Percentiles rank a stretch among this genome's conserved stretches.
Evolutionary conservation across 768 basidiomycete species (phyloP).

Genomic region (Paxillus involutus): DNA sequence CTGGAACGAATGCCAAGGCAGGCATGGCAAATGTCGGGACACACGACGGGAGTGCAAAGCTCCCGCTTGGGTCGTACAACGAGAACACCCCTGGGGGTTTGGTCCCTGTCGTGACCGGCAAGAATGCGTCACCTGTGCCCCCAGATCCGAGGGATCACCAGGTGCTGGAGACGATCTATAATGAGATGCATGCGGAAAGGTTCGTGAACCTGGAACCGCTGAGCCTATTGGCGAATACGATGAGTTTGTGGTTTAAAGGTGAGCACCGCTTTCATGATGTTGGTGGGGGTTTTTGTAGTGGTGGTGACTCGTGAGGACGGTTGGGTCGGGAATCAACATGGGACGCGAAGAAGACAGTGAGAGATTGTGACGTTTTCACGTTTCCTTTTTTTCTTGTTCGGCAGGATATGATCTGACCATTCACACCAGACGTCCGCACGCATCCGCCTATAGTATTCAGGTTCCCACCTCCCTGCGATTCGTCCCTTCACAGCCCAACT

Average conservation of each 20-base stretch:
- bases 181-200: conserved; percentile 62
- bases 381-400: not conserved
- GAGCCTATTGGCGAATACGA: conserved; percentile 54
- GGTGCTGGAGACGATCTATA: conserved; percentile 62
- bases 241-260: conserved; percentile 67
- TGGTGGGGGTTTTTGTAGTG: not conserved
- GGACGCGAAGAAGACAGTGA: not conserved
- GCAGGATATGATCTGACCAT: not conserved
- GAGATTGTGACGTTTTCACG: not conserved
- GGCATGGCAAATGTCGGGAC: no score
- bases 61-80: not conserved
- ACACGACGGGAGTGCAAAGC: not conserved
- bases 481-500: not conserved
- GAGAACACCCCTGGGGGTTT: not conserved
- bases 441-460: conserved; percentile 61
- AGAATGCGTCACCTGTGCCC: conserved; percentile 10
- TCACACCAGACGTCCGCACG: conserved; percentile 55
- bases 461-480: conserved; percentile 48
- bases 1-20: no score
- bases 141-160: conserved; percentile 67
- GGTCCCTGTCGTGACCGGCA: not conserved
- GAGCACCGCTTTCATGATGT: conserved; percentile 14
- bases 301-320: not conserved
- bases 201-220: conserved; percentile 70
- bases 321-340: not conserved